phyloP scores from a whole-genome alignment of 192 early-diverging fungal genomes.

The Anaeromyces robustus region DNA sequence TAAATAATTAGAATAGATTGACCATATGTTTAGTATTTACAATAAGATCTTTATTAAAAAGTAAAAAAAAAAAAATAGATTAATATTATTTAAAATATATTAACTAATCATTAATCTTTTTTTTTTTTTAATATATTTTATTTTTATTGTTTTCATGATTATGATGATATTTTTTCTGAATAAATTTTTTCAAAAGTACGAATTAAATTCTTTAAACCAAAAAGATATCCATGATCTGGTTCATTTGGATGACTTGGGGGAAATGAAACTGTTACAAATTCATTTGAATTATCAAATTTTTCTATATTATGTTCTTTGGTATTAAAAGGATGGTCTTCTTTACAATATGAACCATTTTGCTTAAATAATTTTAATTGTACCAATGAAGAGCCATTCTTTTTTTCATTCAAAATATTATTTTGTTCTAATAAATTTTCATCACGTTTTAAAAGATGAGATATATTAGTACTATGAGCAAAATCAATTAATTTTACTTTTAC shows the following conservation, averaged over 20 bases:
- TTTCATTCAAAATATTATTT: neutral
- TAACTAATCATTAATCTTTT: no score
- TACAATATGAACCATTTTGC: neutral
- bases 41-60: no score
- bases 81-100: no score
- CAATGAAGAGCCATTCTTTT: neutral
- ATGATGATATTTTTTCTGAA: neutral
- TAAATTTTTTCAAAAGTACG: conserved; percentile 49
- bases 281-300: conserved; percentile 6
- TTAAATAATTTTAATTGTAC: neutral
- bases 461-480: neutral
- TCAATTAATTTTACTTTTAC: neutral
- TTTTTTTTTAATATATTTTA: no score
- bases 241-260: conserved; percentile 41
- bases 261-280: conserved; percentile 26
- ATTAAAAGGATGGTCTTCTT: neutral
- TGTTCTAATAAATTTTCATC: neutral
- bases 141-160: neutral
- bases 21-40: no score
- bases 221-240: conserved; percentile 64
- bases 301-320: neutral
- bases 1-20: no score
- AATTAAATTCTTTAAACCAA: conserved; percentile 58
- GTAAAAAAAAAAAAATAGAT: no score
- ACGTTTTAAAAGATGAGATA: neutral